Evolutionary conservation across 2,329 filamentous ascomycete species (phyloP), one percentile per base, ranked within the genome.

Genomic region (Penicillium sp.): DNA sequence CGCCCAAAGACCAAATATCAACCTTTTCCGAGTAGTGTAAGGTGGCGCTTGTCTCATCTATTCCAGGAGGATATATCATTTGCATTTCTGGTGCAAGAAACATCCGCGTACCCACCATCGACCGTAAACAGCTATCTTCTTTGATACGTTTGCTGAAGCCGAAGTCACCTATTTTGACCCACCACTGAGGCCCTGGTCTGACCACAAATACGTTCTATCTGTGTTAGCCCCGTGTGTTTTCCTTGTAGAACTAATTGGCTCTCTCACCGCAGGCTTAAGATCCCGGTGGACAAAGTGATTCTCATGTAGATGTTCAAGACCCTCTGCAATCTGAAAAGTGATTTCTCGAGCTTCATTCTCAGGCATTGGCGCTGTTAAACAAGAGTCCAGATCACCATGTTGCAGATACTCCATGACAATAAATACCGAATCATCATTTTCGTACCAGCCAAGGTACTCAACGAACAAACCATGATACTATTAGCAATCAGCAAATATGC

Each of bases 131-230:
- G 23, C 23, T 23, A 5, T 23, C 23, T 23, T 39, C 36, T 3
- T 23, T 19, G 18, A 23, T 13, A 6, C 54, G 51, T 44, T 65
- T 65, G 23, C 58, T 62, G 44, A 64, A 23, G 1, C 60, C 60
- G 47, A 66, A 66, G 47, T 64, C 63, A 16, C 60, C 56, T 27
- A 65, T 61, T 50, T 63, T 67, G 18, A 66, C 56, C 36, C 49
- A 56, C 61, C 61, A 63, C 1, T 56, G 19, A 2, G 56, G 50
- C 2, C 50, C 35, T 16, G 51, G 53, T 3, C 11, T 13, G 5
- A 49, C 30, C 1, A 63, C 57, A 36, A 67, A 60, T 18, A 67
- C 54, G 34, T 67, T 67, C 63, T 66, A n/a, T 7, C 14, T 1
- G 10, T 16, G 36, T 53, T 23, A 53, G 50, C 29, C 6, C 26